Evolutionary conservation across 2,329 filamentous ascomycete genomes (phyloP).

Genomic region (Stromatinia cepivora): DNA sequence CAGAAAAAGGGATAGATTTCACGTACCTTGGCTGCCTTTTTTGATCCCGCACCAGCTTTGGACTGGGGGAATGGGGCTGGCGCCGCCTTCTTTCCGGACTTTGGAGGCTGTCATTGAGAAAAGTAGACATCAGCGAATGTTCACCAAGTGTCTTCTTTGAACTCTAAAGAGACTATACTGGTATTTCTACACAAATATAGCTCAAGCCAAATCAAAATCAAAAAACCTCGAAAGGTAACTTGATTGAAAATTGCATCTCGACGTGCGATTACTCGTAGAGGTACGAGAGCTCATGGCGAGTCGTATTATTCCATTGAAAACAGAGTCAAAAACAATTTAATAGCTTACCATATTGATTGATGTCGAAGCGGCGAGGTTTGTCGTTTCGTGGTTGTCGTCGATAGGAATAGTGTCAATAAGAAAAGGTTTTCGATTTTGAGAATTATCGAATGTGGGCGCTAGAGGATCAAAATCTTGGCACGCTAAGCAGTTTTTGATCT

Average conservation of each 20-base stretch:
- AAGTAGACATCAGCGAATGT: constrained; percentile 94
- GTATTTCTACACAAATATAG: constrained; percentile 45
- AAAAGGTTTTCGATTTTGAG: constrained; percentile 31
- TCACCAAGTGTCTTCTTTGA: constrained; percentile 81
- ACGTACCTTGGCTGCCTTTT: constrained; percentile 97
- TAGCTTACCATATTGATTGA: constrained; percentile 63
- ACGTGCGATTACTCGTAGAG: constrained; percentile 44
- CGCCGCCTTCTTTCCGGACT: constrained; percentile 95
- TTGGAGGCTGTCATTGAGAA: constrained; percentile 99
- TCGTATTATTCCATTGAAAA: constrained; percentile 35
- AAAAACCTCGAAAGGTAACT: constrained; percentile 39
- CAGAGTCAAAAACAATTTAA: constrained; percentile 40
- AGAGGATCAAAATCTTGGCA: constrained; percentile 34
- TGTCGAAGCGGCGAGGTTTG: constrained; percentile 43
- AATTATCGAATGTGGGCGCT: constrained; percentile 27
- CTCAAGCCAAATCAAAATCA: constrained; percentile 68
- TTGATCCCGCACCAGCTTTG: constrained; percentile 76
- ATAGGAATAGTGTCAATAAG: constrained; percentile 31
- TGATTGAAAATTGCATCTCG: constrained; percentile 41
- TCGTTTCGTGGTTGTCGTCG: constrained; percentile 27
- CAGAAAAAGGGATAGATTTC: constrained; percentile 24
- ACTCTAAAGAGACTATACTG: constrained; percentile 77
- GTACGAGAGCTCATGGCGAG: constrained; percentile 42
- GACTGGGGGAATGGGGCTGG: constrained; percentile 93
- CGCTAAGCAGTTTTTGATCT: background rate